phyloP scores from a whole-genome alignment of 2,329 filamentous ascomycete genomes.

The Monosporascus sp. region DNA sequence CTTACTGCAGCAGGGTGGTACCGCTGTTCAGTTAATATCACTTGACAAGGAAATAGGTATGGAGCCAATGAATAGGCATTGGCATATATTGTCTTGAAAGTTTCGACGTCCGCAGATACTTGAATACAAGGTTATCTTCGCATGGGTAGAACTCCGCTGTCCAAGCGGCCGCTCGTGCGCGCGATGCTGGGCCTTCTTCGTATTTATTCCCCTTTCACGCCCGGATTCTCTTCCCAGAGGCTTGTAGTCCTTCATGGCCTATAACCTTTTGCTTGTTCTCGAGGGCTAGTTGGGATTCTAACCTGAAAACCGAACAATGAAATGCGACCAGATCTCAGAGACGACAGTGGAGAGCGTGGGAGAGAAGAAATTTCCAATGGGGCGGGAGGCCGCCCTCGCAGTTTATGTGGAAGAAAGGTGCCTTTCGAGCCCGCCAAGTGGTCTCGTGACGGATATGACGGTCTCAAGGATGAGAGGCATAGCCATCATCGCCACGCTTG shows the following conservation, averaged over 20 bases:
- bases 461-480: slow-evolving; percentile 22
- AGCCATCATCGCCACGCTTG: slow-evolving; percentile 27
- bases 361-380: not conserved
- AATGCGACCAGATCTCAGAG: not conserved
- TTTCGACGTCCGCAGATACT: not conserved
- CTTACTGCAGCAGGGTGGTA: not conserved
- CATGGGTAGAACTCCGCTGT: not conserved
- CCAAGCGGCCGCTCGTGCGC: not conserved
- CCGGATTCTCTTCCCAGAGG: too few species aligned
- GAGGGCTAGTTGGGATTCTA: too few species aligned
- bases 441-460: not conserved
- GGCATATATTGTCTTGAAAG: not conserved
- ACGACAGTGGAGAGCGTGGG: not conserved
- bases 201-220: not conserved
- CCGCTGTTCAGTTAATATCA: not conserved
- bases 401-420: not conserved
- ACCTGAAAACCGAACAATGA: not conserved
- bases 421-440: not conserved
- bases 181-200: not conserved
- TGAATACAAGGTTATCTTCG: not conserved
- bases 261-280: too few species aligned
- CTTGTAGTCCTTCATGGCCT: too few species aligned
- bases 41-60: not conserved
- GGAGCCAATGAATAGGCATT: not conserved
- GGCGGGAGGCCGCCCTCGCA: not conserved